Percentiles rank a stretch among this genome's conserved stretches.
phyloP scores from a whole-genome alignment of 345 rosid species.

The thale cress (Arabidopsis thaliana) region TAIR10.1 NC_003074.8:19117001-19117500 shows the following conservation, averaged over 20 bases:
- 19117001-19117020: conserved; percentile 43
- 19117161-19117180: conserved; percentile 43
- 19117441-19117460: neutral
- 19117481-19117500: neutral
- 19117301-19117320: neutral
- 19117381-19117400: conserved; percentile 16
- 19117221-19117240: neutral
- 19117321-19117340: neutral
- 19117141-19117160: conserved; percentile 35
- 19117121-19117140: conserved; percentile 46
- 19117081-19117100: conserved; percentile 39
- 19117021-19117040: conserved; percentile 37
- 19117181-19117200: conserved; percentile 47
- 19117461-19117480: neutral
- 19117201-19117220: conserved; percentile 41
- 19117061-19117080: conserved; percentile 42
- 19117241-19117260: conserved; percentile 18
- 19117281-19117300: conserved; percentile 7
- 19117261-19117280: conserved; percentile 30
- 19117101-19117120: conserved; percentile 47
- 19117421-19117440: neutral
- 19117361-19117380: conserved; percentile 8
- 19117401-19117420: conserved; percentile 3
- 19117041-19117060: conserved; percentile 6
- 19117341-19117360: conserved; percentile 10